Conservation (phyloP, 306 rosid species). For the Echinosophora koreensis region DNA sequence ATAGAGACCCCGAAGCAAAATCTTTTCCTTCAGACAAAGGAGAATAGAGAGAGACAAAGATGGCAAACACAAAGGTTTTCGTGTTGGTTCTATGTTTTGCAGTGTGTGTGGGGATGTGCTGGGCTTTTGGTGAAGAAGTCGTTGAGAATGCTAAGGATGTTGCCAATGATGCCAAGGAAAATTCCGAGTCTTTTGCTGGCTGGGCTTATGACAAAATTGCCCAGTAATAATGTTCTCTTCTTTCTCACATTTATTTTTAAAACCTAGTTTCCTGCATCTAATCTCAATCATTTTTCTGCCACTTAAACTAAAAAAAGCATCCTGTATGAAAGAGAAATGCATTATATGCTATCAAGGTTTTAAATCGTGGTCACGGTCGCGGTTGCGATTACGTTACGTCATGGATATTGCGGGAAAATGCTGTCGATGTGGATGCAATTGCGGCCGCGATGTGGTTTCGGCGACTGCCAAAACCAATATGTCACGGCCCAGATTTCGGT, state of each 20-base stretch:
- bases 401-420: too few species aligned
- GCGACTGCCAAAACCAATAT: too few species aligned
- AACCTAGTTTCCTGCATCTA: neutral
- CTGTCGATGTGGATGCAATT: too few species aligned
- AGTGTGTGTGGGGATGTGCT: constrained; percentile 40
- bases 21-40: neutral
- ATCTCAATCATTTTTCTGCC: neutral
- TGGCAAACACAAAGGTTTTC: constrained; percentile 42
- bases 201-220: constrained; percentile 57
- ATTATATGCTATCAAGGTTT: too few species aligned
- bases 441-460: too few species aligned
- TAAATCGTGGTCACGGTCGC: too few species aligned
- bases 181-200: constrained; percentile 44
- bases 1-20: neutral
- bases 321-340: too few species aligned
- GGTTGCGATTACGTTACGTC: too few species aligned
- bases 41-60: constrained; percentile 26
- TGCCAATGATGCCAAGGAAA: constrained; percentile 16
- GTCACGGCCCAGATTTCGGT: too few species aligned
- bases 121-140: constrained; percentile 24
- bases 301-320: neutral
- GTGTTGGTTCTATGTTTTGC: constrained; percentile 48
- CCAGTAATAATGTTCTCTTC: constrained; percentile 39
- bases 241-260: neutral
- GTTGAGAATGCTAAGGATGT: neutral